Evolutionary conservation across 129 eudicot genomes (phyloP).

Genomic region (Ambrosia artemisiifolia): DNA sequence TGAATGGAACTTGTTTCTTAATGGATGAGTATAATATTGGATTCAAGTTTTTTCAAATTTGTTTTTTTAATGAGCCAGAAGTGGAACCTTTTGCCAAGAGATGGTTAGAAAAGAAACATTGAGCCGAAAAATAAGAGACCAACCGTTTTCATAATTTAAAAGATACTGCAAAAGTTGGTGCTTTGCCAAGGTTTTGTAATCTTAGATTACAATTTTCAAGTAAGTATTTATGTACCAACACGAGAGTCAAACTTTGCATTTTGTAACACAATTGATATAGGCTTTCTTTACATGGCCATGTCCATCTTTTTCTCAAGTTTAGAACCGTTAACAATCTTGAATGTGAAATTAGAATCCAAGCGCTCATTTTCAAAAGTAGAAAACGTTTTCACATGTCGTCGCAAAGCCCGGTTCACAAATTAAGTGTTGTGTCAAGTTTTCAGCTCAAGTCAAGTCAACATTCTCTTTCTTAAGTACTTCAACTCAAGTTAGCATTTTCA

Average conservation of each 20-base stretch:
- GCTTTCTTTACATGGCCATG: too few species aligned
- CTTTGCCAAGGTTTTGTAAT: constrained; percentile 69
- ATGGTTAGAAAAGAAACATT: constrained; percentile 68
- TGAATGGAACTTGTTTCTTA: neutral
- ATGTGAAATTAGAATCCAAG: neutral
- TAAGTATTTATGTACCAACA: neutral
- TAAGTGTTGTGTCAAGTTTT: too few species aligned
- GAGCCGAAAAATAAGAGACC: constrained; percentile 83
- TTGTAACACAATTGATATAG: neutral
- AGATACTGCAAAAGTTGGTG: constrained; percentile 81
- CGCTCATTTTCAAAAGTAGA: too few species aligned
- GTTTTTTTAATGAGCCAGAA: constrained; percentile 65
- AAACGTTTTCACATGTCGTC: too few species aligned
- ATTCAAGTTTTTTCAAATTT: neutral
- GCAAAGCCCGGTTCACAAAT: too few species aligned
- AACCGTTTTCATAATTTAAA: constrained; percentile 70
- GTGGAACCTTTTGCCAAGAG: constrained; percentile 92
- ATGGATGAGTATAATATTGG: neutral
- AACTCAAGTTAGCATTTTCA: too few species aligned
- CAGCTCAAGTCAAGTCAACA: too few species aligned
- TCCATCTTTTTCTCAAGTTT: neutral
- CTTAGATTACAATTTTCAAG: neutral
- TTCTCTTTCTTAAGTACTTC: too few species aligned
- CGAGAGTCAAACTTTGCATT: constrained; percentile 10
- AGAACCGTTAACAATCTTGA: neutral